Evolutionary conservation across 768 basidiomycete genomes (phyloP).

Genomic region (Pholiota microspora): DNA sequence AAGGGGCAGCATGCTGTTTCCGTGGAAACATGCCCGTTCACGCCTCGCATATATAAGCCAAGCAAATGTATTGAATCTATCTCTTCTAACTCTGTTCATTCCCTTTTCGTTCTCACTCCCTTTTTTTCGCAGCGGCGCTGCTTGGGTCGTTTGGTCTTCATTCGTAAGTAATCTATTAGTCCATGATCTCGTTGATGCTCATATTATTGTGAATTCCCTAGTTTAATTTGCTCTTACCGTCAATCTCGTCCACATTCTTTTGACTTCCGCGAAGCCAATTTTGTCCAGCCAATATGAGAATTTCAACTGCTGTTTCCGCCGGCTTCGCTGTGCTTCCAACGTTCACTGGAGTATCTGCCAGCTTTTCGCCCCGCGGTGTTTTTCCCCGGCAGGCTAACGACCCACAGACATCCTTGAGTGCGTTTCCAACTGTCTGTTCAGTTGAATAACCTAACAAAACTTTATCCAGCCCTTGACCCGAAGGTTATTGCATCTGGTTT

Average conservation of each 20-base stretch:
- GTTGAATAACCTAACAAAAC: background rate
- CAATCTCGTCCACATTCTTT: slow-evolving; percentile 28
- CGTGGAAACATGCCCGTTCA: slow-evolving; percentile 13
- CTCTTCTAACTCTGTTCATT: slow-evolving; percentile 20
- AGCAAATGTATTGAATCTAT: background rate
- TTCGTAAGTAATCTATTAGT: background rate
- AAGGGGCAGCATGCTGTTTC: slow-evolving; percentile 10
- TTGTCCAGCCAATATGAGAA: slow-evolving; percentile 45
- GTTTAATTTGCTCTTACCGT: background rate
- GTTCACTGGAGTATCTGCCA: slow-evolving; percentile 32
- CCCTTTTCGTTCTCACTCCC: slow-evolving; percentile 25
- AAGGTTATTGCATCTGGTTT: slow-evolving; percentile 45
- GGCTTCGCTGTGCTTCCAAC: slow-evolving; percentile 40
- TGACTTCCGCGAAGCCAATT: slow-evolving; percentile 47
- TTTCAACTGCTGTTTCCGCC: slow-evolving; percentile 37
- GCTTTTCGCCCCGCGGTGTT: slow-evolving; percentile 14
- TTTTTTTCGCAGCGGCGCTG: slow-evolving; percentile 56
- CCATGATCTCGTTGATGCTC: background rate
- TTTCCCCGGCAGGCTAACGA: slow-evolving; percentile 27
- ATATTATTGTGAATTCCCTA: background rate
- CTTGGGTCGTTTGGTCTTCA: slow-evolving; percentile 13
- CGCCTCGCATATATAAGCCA: slow-evolving; percentile 19
- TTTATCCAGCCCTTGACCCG: slow-evolving; percentile 45
- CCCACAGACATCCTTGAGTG: slow-evolving; percentile 45
- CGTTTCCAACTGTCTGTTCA: slow-evolving; percentile 7